phyloP scores from a whole-genome alignment of 805 yeast species.

The Schwanniomyces occidentalis region DNA sequence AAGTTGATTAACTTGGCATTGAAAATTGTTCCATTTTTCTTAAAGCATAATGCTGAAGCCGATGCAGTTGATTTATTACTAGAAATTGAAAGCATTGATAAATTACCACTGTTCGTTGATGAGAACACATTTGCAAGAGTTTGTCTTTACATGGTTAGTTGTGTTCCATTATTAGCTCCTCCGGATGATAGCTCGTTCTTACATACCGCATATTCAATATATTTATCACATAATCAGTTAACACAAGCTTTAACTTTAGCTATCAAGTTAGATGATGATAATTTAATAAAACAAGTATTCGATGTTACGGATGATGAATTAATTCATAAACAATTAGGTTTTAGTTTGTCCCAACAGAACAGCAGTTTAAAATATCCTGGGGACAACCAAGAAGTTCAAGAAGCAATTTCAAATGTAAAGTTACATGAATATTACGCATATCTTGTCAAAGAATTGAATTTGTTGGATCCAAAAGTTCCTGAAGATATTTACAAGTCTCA shows the following conservation, averaged over 20 bases:
- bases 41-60: constrained; percentile 95
- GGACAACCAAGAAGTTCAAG: constrained; percentile 70
- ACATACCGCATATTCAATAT: constrained; percentile 85
- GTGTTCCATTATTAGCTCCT: constrained; percentile 95
- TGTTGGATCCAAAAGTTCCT: constrained; percentile 88
- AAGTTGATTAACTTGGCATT: constrained; percentile 65
- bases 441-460: constrained; percentile 81
- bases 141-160: constrained; percentile 90
- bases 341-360: constrained; percentile 84
- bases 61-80: constrained; percentile 94
- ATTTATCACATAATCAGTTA: constrained; percentile 72
- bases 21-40: constrained; percentile 82
- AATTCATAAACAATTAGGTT: constrained; percentile 86
- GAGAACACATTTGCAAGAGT: constrained; percentile 82
- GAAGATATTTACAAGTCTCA: constrained; percentile 93
- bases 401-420: constrained; percentile 77
- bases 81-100: constrained; percentile 86
- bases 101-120: constrained; percentile 81
- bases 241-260: constrained; percentile 92
- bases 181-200: constrained; percentile 88
- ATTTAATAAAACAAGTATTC: constrained; percentile 75
- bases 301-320: constrained; percentile 72
- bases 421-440: constrained; percentile 78
- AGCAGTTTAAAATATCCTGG: constrained; percentile 69
- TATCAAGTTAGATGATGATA: constrained; percentile 81